These are phyloP conservation scores for Echeveria elegans DNA, from an alignment of 164 flowering plant genomes.

Conservation along the genomic window DNA sequence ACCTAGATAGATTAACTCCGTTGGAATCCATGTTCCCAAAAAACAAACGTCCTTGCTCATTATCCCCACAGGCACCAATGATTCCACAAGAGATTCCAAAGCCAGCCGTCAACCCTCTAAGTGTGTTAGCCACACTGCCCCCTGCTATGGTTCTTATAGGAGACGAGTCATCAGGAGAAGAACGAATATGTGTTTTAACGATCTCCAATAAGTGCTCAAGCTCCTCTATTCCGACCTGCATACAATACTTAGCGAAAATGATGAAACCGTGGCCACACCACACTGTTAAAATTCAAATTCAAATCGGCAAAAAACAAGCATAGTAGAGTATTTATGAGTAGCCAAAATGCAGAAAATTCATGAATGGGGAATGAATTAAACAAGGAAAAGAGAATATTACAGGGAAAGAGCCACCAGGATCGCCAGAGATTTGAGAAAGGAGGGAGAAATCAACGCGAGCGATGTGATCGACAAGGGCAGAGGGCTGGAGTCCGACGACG, in stretches of 20 bases:
- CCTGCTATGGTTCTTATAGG: conserved; percentile 70
- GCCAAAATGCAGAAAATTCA: neutral
- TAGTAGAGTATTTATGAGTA: no score
- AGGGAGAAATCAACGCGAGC: conserved; percentile 77
- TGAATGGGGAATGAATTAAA: neutral
- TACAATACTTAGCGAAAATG: neutral
- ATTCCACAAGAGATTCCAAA: conserved; percentile 72
- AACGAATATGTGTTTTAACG: conserved; percentile 43
- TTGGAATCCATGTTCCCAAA: conserved; percentile 52
- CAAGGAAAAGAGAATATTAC: conserved; percentile 19
- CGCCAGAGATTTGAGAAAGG: conserved; percentile 74
- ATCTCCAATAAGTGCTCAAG: conserved; percentile 56
- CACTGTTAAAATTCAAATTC: no score
- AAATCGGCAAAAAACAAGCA: no score
- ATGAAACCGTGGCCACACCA: no score
- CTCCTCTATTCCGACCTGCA: conserved; percentile 64
- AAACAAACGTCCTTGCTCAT: conserved; percentile 73
- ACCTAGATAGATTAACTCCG: conserved; percentile 56
- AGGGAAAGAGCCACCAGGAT: conserved; percentile 77
- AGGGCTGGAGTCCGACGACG: conserved; percentile 71
- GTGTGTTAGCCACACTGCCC: conserved; percentile 89
- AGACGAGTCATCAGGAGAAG: conserved; percentile 34
- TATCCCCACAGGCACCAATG: conserved; percentile 86
- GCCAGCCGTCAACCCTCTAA: conserved; percentile 77
- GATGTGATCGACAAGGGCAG: conserved; percentile 84